Percentiles rank a stretch among this genome's conserved stretches.
phyloP scores from a whole-genome alignment of 768 basidiomycete species.

The Termitomyces sp. region DNA sequence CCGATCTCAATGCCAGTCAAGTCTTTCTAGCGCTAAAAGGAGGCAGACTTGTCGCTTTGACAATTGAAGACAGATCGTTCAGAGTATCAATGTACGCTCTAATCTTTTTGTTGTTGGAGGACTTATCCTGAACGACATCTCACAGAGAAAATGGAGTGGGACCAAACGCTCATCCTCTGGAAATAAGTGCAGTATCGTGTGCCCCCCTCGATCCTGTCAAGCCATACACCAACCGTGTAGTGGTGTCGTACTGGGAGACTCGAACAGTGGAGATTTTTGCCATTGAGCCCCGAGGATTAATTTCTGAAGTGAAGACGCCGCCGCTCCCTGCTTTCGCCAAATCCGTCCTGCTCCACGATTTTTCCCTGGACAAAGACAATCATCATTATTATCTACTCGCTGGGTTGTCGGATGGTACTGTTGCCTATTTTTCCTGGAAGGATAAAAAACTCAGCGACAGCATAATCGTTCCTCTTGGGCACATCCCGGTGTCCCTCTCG shows the following conservation, averaged over 20 bases:
- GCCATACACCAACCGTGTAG: constrained; percentile 42
- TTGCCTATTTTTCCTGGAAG: constrained; percentile 53
- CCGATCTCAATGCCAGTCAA: constrained; percentile 66
- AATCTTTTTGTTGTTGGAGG: neutral
- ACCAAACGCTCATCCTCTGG: constrained; percentile 20
- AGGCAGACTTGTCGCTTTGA: constrained; percentile 48
- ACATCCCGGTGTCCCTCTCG: constrained; percentile 58
- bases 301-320: constrained; percentile 29
- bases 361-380: constrained; percentile 26
- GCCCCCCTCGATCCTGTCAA: constrained; percentile 44
- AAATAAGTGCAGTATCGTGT: constrained; percentile 73
- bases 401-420: constrained; percentile 72
- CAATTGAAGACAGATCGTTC: constrained; percentile 36
- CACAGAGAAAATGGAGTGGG: constrained; percentile 6
- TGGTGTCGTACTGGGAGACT: constrained; percentile 74
- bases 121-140: neutral
- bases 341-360: constrained; percentile 48
- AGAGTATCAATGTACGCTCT: constrained; percentile 25
- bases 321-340: constrained; percentile 38
- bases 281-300: constrained; percentile 20
- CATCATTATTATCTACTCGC: constrained; percentile 56
- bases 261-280: constrained; percentile 56
- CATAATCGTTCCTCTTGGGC: constrained; percentile 63
- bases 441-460: constrained; percentile 36
- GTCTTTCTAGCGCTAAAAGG: constrained; percentile 54